Conservation (phyloP, 352 stramenopile genomes). For the Thalassiosira livingstoniorum region DNA sequence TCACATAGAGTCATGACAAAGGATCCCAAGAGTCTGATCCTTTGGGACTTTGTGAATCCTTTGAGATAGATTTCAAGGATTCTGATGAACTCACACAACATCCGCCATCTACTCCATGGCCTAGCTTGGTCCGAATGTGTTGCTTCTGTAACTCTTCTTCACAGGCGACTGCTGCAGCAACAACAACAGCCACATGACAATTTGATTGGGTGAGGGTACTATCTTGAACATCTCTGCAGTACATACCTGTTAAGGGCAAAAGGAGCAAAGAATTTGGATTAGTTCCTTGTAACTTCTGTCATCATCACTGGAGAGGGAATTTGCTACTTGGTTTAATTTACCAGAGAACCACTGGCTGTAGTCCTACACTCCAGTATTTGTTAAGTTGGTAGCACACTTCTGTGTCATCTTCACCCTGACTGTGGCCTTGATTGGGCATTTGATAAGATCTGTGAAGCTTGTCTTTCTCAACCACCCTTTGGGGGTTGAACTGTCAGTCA, state of each 20-base stretch:
- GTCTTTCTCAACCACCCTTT: conserved; percentile 21
- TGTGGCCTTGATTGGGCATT: conserved; percentile 48
- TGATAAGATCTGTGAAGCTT: neutral
- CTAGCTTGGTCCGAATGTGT: conserved; percentile 15
- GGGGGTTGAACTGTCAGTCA: conserved; percentile 23
- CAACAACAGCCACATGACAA: conserved; percentile 22
- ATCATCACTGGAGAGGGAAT: conserved; percentile 29
- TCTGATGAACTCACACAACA: neutral
- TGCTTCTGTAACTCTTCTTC: conserved; percentile 15
- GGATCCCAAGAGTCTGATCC: neutral
- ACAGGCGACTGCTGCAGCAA: neutral
- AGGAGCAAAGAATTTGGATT: conserved; percentile 14
- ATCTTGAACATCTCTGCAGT: conserved; percentile 32
- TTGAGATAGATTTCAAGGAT: conserved; percentile 2
- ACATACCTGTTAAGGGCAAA: conserved; percentile 33
- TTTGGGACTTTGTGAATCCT: neutral
- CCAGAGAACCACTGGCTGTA: conserved; percentile 84
- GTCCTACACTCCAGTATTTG: conserved; percentile 66
- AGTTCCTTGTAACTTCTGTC: conserved; percentile 22
- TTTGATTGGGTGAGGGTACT: conserved; percentile 25
- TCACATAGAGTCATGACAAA: conserved; percentile 7
- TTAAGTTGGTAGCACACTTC: conserved; percentile 10
- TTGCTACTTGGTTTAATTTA: conserved; percentile 56
- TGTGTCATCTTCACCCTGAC: conserved; percentile 29
- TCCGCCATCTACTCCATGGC: neutral